A percentile compares a stretch with the other conserved stretches of the same genome.
Evolutionary conservation across 352 stramenopile genomes (phyloP).

Genomic region (Plasmopara muralis): DNA sequence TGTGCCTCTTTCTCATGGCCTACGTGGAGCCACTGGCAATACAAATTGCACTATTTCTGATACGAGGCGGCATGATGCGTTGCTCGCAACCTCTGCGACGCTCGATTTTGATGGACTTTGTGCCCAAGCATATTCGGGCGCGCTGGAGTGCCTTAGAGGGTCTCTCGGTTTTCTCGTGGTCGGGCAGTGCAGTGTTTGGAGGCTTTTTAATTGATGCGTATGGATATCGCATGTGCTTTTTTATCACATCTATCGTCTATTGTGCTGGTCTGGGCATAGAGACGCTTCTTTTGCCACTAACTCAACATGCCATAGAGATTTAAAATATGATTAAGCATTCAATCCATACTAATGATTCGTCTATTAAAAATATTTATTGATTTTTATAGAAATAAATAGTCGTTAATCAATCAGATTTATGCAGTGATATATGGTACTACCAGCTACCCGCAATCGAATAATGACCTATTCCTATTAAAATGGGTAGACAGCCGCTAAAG

Average conservation of each 20-base stretch:
- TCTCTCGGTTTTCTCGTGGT: constrained; percentile 75
- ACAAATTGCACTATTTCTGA: constrained; percentile 65
- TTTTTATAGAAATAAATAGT: too few species aligned
- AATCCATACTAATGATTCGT: too few species aligned
- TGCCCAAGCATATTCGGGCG: constrained; percentile 62
- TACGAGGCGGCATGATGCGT: constrained; percentile 77
- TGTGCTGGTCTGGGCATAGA: constrained; percentile 46
- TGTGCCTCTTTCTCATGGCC: constrained; percentile 62
- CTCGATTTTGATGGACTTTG: constrained; percentile 77
- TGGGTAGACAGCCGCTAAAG: constrained; percentile 7
- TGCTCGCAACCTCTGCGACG: constrained; percentile 73
- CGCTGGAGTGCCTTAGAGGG: constrained; percentile 74
- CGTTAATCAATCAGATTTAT: too few species aligned
- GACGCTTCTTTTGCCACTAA: constrained; percentile 51
- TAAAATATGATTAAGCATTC: too few species aligned
- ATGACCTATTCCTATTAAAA: too few species aligned
- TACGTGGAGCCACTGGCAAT: constrained; percentile 45
- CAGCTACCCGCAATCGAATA: too few species aligned
- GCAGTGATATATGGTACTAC: too few species aligned
- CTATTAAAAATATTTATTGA: too few species aligned
- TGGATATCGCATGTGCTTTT: constrained; percentile 70
- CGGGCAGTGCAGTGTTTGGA: constrained; percentile 67
- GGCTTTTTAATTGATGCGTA: constrained; percentile 74
- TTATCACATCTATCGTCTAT: constrained; percentile 76
- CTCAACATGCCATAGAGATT: constrained; percentile 47